phyloP scores from a whole-genome alignment of 1,284 basidiomycete genomes.

The Heterobasidion irregulare region DNA sequence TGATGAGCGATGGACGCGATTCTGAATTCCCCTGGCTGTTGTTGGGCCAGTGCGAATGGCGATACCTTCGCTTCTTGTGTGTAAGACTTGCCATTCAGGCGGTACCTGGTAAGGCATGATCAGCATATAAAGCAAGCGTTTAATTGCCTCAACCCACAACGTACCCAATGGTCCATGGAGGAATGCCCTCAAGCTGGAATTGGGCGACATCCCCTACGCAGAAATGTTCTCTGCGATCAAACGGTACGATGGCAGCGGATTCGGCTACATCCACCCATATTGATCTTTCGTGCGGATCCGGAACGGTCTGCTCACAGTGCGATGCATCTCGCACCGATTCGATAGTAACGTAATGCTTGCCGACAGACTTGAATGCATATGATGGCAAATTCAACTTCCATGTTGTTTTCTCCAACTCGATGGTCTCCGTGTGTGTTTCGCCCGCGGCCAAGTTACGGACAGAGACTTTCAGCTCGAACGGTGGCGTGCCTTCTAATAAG shows the following conservation, averaged over 20 bases:
- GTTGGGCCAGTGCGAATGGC: slow-evolving; percentile 79
- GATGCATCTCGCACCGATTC: slow-evolving; percentile 72
- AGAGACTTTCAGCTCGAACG: slow-evolving; percentile 73
- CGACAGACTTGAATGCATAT: slow-evolving; percentile 70
- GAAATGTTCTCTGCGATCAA: slow-evolving; percentile 72
- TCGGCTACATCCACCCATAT: slow-evolving; percentile 89
- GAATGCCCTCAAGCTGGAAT: slow-evolving; percentile 89
- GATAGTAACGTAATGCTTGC: slow-evolving; percentile 75
- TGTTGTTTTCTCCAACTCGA: slow-evolving; percentile 49
- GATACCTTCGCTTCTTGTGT: slow-evolving; percentile 72
- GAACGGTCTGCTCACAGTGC: slow-evolving; percentile 65
- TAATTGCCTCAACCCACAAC: slow-evolving; percentile 15
- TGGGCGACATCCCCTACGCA: slow-evolving; percentile 90
- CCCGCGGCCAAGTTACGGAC: slow-evolving; percentile 71
- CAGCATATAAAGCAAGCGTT: not conserved
- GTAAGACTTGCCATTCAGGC: slow-evolving; percentile 60
- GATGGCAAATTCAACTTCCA: slow-evolving; percentile 75
- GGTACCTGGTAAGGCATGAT: slow-evolving; percentile 1
- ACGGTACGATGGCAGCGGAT: slow-evolving; percentile 85
- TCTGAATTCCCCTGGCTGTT: slow-evolving; percentile 74
- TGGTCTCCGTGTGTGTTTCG: slow-evolving; percentile 46
- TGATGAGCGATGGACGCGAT: slow-evolving; percentile 87
- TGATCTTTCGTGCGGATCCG: slow-evolving; percentile 55
- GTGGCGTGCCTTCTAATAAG: slow-evolving; percentile 72
- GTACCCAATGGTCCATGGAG: slow-evolving; percentile 92